Evolutionary conservation across 1,139 yeast genomes (phyloP).

Genomic region (Geotrichum cucujoidarum): DNA sequence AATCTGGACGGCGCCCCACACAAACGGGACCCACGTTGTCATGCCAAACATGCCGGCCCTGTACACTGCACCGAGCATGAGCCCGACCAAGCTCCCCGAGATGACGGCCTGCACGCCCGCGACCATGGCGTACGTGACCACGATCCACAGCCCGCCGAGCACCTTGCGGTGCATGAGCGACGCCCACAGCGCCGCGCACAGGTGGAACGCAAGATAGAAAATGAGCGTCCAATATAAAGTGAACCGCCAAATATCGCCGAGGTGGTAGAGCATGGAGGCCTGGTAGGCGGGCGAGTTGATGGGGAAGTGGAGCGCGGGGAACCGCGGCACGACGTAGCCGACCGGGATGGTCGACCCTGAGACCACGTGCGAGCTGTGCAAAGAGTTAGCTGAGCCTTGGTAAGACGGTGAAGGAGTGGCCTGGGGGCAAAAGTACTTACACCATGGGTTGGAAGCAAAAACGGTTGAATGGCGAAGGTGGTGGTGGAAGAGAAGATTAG

Average conservation of each 20-base stretch:
- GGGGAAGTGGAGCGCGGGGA: constrained; percentile 83
- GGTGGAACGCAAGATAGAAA: constrained; percentile 55
- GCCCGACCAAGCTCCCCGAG: constrained; percentile 71
- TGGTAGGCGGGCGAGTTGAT: constrained; percentile 42
- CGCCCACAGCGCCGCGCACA: constrained; percentile 62
- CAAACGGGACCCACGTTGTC: constrained; percentile 92
- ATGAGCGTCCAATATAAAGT: constrained; percentile 79
- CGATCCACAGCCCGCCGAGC: constrained; percentile 42
- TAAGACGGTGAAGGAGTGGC: no score
- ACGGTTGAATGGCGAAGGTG: background rate
- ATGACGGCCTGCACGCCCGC: constrained; percentile 64
- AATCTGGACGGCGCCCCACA: constrained; percentile 67
- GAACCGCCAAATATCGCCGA: constrained; percentile 76
- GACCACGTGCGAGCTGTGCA: constrained; percentile 4
- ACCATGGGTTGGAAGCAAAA: no score
- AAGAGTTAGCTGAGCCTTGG: no score
- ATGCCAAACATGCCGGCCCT: constrained; percentile 63
- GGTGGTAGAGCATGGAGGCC: constrained; percentile 59
- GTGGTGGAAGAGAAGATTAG: background rate
- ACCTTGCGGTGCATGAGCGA: constrained; percentile 46
- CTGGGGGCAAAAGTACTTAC: no score
- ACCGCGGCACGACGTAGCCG: constrained; percentile 72
- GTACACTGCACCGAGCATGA: constrained; percentile 63
- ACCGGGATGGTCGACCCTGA: constrained; percentile 50
- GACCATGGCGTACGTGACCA: constrained; percentile 37